Conservation (phyloP, 2,329 filamentous ascomycete species). For the Venturia aucupariae region DNA sequence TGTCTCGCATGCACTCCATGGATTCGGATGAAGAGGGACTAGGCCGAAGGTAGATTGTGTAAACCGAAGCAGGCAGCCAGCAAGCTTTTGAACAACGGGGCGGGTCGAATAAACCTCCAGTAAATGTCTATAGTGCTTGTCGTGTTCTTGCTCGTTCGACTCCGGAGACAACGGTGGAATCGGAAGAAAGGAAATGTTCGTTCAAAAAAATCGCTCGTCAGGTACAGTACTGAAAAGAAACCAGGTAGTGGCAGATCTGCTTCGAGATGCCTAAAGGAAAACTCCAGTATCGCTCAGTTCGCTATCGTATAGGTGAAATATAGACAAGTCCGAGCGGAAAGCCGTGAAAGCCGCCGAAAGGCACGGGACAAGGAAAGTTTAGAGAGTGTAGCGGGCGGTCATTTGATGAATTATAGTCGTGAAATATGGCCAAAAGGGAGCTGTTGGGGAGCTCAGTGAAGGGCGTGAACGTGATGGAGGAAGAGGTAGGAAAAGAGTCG, state of each 20-base stretch:
- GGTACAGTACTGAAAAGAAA: neutral
- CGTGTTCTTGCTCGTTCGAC: neutral
- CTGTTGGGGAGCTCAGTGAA: neutral
- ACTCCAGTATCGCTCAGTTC: slow-evolving; percentile 12
- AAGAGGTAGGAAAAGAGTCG: slow-evolving; percentile 5
- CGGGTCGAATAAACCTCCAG: neutral
- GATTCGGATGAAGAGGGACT: slow-evolving; percentile 12
- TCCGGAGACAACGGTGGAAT: slow-evolving; percentile 1
- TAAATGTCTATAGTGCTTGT: slow-evolving; percentile 11
- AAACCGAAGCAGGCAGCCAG: neutral
- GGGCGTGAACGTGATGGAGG: neutral
- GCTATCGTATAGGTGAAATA: slow-evolving; percentile 3
- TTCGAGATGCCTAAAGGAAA: slow-evolving; percentile 6
- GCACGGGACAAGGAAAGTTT: slow-evolving; percentile 8
- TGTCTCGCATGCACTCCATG: slow-evolving; percentile 82
- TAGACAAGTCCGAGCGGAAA: slow-evolving; percentile 5
- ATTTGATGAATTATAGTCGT: slow-evolving; percentile 8
- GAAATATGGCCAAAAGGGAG: slow-evolving; percentile 1
- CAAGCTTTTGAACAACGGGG: neutral
- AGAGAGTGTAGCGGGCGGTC: slow-evolving; percentile 13
- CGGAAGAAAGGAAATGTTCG: neutral
- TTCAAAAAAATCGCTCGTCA: slow-evolving; percentile 10
- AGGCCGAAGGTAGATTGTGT: neutral
- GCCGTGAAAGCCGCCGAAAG: slow-evolving; percentile 9
- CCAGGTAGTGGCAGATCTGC: slow-evolving; percentile 1